A percentile compares a stretch with the other conserved stretches of the same genome.
These are phyloP conservation scores for Lipomyces chichibuensis DNA, from an alignment of 805 yeast genomes.

Conservation along the genomic window DNA sequence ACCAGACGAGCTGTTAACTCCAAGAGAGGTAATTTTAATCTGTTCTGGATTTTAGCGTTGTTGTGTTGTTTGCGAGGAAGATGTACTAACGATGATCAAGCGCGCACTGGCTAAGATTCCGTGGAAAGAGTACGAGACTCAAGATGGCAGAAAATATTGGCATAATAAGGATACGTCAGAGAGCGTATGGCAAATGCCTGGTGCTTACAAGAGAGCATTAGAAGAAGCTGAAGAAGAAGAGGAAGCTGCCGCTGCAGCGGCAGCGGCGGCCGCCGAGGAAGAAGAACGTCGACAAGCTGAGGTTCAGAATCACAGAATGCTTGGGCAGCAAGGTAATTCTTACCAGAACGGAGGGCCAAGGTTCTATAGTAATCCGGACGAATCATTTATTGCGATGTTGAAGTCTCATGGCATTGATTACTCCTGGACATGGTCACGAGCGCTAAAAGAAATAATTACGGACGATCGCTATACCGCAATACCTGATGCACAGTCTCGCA, in stretches of 20 bases:
- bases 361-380: slow-evolving; percentile 10
- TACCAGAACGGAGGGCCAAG: background rate
- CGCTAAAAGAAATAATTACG: slow-evolving; percentile 59
- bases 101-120: slow-evolving; percentile 55
- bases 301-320: background rate
- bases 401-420: slow-evolving; percentile 62
- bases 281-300: slow-evolving; percentile 9
- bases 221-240: slow-evolving; percentile 32
- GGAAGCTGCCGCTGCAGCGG: slow-evolving; percentile 8
- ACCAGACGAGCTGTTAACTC: slow-evolving; percentile 58
- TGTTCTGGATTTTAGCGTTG: background rate
- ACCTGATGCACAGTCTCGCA: slow-evolving; percentile 62
- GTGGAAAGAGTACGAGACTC: slow-evolving; percentile 57
- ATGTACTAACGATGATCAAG: slow-evolving; percentile 26
- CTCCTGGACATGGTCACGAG: slow-evolving; percentile 72
- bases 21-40: slow-evolving; percentile 43
- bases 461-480: slow-evolving; percentile 72
- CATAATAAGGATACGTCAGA: slow-evolving; percentile 64
- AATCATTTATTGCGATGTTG: slow-evolving; percentile 57
- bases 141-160: slow-evolving; percentile 68
- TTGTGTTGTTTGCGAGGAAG: background rate
- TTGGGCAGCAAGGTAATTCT: slow-evolving; percentile 1
- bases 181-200: slow-evolving; percentile 83
- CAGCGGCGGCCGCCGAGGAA: background rate
- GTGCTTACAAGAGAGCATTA: slow-evolving; percentile 46